Percentiles rank a stretch among this genome's conserved stretches.
Conservation (phyloP, 495 filamentous ascomycete species). For the Penicillium manginii region DNA sequence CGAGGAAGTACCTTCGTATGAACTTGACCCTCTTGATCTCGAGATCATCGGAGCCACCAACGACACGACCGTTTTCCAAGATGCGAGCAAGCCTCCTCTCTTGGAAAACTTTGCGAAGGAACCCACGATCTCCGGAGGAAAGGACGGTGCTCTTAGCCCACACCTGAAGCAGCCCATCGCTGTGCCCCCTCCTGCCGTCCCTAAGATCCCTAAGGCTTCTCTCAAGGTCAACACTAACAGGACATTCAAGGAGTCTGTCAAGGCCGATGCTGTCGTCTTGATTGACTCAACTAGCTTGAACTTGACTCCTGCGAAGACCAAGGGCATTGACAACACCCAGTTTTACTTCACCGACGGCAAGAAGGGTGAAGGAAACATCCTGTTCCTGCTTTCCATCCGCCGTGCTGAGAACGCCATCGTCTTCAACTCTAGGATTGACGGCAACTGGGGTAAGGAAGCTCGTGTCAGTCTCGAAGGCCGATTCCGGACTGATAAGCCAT, state of each 20-base stretch:
- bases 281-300: conserved; percentile 10
- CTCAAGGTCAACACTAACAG: not conserved
- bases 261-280: conserved; percentile 7
- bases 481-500: conserved; percentile 8
- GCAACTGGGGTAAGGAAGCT: conserved; percentile 13
- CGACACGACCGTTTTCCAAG: conserved; percentile 9
- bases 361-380: not conserved
- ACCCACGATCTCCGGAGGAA: conserved; percentile 13
- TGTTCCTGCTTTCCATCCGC: conserved; percentile 15
- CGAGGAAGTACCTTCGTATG: conserved; percentile 8
- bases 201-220: conserved; percentile 4
- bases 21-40: conserved; percentile 9
- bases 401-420: conserved; percentile 12
- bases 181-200: not conserved
- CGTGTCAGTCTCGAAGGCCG: conserved; percentile 3
- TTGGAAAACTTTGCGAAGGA: conserved; percentile 14
- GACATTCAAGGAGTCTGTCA: conserved; percentile 8
- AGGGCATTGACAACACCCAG: conserved; percentile 14
- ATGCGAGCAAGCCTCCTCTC: conserved; percentile 8
- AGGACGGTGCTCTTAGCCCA: conserved; percentile 11
- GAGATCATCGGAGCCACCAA: conserved; percentile 18
- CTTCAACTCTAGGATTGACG: conserved; percentile 5
- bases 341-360: conserved; percentile 1
- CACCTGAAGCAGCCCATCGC: conserved; percentile 11
- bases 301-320: not conserved